phyloP scores from a whole-genome alignment of 768 basidiomycete species.

The Daedaleopsis nitida region DNA sequence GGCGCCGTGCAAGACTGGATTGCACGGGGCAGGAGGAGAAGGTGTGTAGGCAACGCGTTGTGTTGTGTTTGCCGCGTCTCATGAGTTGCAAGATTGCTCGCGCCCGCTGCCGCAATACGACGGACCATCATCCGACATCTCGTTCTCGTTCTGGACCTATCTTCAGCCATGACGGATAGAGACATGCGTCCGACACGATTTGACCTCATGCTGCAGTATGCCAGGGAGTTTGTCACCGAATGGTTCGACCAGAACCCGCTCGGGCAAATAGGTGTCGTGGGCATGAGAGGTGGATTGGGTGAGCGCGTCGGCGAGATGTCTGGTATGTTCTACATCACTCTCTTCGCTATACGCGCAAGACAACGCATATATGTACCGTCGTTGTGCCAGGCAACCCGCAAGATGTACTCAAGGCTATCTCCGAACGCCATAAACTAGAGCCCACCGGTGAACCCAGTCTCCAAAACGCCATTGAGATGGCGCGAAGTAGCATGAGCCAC shows the following conservation, averaged over 20 bases:
- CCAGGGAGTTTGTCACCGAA: slow-evolving; percentile 88
- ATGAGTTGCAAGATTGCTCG: slow-evolving; percentile 56
- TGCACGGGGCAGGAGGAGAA: slow-evolving; percentile 73
- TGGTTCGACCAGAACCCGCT: slow-evolving; percentile 99
- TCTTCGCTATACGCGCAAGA: neutral
- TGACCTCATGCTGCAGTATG: slow-evolving; percentile 86
- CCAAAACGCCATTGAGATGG: slow-evolving; percentile 98
- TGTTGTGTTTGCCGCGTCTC: slow-evolving; percentile 11
- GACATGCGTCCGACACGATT: slow-evolving; percentile 96
- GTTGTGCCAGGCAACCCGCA: slow-evolving; percentile 81
- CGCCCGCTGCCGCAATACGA: slow-evolving; percentile 84
- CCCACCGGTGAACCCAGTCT: slow-evolving; percentile 92
- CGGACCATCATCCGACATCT: slow-evolving; percentile 97
- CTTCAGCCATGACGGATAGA: slow-evolving; percentile 89
- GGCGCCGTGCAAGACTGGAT: slow-evolving; percentile 88
- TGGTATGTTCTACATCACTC: slow-evolving; percentile 52
- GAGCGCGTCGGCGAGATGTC: slow-evolving; percentile 93
- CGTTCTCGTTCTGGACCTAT: slow-evolving; percentile 89
- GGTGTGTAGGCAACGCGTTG: slow-evolving; percentile 45
- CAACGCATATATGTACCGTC: neutral
- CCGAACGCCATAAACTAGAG: slow-evolving; percentile 85
- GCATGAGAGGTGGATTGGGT: slow-evolving; percentile 88
- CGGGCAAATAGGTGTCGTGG: slow-evolving; percentile 94
- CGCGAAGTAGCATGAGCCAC: slow-evolving; percentile 92
- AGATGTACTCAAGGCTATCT: slow-evolving; percentile 86